Evolutionary conservation across 2,329 filamentous ascomycete genomes (phyloP), one percentile per base, ranked within the genome.

Genomic region (Celoporthe dispersa): DNA sequence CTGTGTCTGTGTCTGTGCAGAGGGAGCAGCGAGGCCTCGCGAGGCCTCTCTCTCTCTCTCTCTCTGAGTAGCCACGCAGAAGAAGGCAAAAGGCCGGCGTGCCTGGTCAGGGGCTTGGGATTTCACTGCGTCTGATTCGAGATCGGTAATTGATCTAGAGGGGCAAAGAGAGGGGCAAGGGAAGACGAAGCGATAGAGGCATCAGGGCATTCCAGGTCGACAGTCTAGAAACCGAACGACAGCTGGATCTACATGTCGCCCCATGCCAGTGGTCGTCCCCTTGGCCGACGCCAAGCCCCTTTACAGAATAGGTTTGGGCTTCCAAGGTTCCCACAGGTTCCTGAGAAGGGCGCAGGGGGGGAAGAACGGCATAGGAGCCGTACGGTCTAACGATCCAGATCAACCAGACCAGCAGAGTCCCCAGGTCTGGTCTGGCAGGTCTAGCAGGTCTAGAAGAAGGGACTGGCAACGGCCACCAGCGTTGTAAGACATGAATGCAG

Each of bases 201-300:
- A n/a, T n/a, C n/a, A n/a, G n/a, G 25, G 28, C 53, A 57, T 57
- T 57, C 53, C 53, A 57, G 53, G 53, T 19, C 25, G 3, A 16
- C 14, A 31, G 25, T 31, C 53, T 33, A 57, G 53, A 57, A 57
- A 53, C 51, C 19, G n/a, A 53, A 28, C n/a, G n/a, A 53, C 25
- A n/a, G n/a, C 51, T 53, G 4, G 28, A 31, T 57, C 28, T 31
- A 31, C 53, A 57, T 57, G 53, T 48, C 44, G 44, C 19, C 53
- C 28, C 53, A 57, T 57, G 28, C 53, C 53, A 57, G 53, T 57
- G 53, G 25, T 57, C 28, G 53, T 57, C 25, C 53, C 53, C 12
- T 48, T 48, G 41, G 16, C 25, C 53, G 25, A 31, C 28, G 53
- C 53, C 53, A 57, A 57, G 53, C 53, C 53, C 53, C 53, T 28